Base-by-base conservation (phyloP, 2,329 filamentous ascomycete species). In the Ceratocystis huliohia region DNA sequence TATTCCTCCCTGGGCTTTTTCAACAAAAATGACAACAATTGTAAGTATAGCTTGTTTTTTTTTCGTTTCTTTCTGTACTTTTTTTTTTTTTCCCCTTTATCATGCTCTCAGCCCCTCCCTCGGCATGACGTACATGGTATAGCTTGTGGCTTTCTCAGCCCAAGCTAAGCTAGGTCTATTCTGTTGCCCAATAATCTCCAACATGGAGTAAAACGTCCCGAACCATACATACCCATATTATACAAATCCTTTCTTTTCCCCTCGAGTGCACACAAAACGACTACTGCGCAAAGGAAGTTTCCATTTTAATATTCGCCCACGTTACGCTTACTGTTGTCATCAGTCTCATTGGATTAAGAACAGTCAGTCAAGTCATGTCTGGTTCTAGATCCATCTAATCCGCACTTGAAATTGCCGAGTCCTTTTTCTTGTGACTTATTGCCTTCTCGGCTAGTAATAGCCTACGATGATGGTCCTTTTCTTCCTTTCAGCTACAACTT, bases 141-240 rank as follows among this genome's bases (percentile, higher is more conserved):
- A 57, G 53, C 53, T 33, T 57, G 25, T 25, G 53, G 53, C 22
- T 25, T 57, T 33, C 53, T 28, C 22, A 57, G 53, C 53, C 53
- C 28, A 57, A 57, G 53, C 53, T 53, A 33, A 50, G 46, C 48
- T 50, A 7, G 13, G 48, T 8, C 50, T 56, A 15, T 28, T 28
- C 15, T 57, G 22, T 57, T 57, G 53, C 53, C 53, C 53, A 57
- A 57, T 57, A 57, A 28, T 30, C 53, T 33, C 53, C 53, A 57
- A 57, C 53, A 28, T 33, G 28, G 28, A 57, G 53, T 57, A 57
- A 57, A 30, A 30, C 25, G 28, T 57, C 30, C 53, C 5, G 22
- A 30, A 28, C 53, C 22, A 57, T 57, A 57, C 53, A 57, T 30
- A 6, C 13, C 22, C 17, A 30, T n/a, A 57, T 57, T 15, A 57